phyloP scores from a whole-genome alignment of 805 yeast genomes.

The Lachancea thermotolerans region DNA sequence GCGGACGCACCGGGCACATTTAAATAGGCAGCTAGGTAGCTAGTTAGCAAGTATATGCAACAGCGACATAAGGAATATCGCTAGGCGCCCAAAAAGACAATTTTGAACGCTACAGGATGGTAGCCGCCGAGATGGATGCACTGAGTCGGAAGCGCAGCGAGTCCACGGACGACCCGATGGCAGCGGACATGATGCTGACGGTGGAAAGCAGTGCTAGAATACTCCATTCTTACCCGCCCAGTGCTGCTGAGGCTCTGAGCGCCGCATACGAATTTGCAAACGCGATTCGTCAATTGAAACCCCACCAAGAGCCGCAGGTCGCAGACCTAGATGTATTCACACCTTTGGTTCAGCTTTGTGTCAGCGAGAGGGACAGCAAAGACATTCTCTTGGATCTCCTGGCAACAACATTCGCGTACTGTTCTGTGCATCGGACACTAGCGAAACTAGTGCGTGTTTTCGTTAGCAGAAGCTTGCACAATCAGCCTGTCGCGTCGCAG shows the following conservation, averaged over 20 bases:
- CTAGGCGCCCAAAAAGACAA: background rate
- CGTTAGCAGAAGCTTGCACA: background rate
- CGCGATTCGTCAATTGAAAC: background rate
- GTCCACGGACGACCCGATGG: no score
- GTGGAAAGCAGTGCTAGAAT: background rate
- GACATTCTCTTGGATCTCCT: conserved; percentile 7
- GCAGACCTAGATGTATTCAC: conserved; percentile 1
- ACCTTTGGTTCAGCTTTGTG: background rate
- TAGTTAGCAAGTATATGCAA: no score
- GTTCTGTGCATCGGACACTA: conserved; percentile 13
- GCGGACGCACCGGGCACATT: no score
- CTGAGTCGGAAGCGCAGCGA: background rate
- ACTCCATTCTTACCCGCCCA: background rate
- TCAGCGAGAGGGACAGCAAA: background rate
- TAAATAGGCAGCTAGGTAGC: no score
- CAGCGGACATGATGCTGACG: background rate
- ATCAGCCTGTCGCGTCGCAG: background rate
- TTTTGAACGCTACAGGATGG: background rate
- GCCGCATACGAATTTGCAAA: background rate
- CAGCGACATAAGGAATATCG: background rate
- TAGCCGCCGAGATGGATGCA: background rate
- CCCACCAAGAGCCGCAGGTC: background rate
- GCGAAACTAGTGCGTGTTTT: background rate
- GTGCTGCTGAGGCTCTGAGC: background rate
- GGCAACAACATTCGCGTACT: conserved; percentile 19